Percentiles rank a stretch among this genome's conserved stretches.
phyloP scores from a whole-genome alignment of 179 eudicot species.

The Gypsophila paniculata region DNA sequence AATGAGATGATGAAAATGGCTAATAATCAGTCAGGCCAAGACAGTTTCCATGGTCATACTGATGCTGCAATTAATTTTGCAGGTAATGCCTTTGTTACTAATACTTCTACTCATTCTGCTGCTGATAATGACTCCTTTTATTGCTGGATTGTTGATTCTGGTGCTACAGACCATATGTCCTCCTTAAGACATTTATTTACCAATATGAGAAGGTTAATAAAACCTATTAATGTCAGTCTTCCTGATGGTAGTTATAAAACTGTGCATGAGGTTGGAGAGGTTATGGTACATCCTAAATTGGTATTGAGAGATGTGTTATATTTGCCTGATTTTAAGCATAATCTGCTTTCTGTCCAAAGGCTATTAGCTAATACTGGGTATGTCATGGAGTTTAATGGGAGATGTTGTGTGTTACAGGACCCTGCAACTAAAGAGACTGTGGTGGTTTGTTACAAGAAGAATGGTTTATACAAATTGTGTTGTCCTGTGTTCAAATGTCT shows the following conservation, averaged over 20 bases:
- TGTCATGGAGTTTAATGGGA: too few relatives aligned
- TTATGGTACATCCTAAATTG: not conserved
- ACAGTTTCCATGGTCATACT: too few relatives aligned
- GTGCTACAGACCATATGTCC: not conserved
- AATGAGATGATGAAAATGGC: not conserved
- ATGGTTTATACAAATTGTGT: too few relatives aligned
- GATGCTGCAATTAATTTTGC: not conserved
- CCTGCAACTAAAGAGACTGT: too few relatives aligned
- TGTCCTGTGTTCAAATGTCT: too few relatives aligned
- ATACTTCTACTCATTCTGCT: not conserved
- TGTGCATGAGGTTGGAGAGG: not conserved
- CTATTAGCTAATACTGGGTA: too few relatives aligned
- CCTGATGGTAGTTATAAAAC: not conserved
- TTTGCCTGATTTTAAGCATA: not conserved
- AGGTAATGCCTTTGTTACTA: not conserved
- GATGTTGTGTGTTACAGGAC: too few relatives aligned
- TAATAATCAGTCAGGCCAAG: not conserved
- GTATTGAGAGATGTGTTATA: not conserved
- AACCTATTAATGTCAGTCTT: not conserved
- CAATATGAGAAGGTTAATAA: not conserved
- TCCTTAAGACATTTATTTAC: not conserved
- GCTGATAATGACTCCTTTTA: too few relatives aligned
- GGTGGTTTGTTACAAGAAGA: too few relatives aligned
- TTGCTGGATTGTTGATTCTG: conserved; percentile 1
- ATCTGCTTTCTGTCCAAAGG: not conserved